Percentiles rank a stretch among this genome's conserved stretches.
Evolutionary conservation across 306 rosid genomes (phyloP).

Genomic region (Cucurbita moschata): DNA sequence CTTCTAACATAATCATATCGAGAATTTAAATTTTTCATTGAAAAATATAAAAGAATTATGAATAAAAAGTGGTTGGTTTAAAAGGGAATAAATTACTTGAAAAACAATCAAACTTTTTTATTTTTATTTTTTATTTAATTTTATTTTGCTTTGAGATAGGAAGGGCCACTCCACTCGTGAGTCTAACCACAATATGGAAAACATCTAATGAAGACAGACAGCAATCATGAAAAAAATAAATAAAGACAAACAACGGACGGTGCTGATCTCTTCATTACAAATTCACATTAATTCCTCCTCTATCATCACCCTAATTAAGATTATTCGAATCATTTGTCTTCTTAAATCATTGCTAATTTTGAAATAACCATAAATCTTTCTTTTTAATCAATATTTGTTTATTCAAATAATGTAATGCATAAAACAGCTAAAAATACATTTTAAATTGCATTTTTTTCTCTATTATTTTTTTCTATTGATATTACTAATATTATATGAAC

Average conservation of each 20-base stretch:
- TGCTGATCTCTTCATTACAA: background rate
- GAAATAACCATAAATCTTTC: background rate
- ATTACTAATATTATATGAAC: no score
- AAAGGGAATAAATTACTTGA: background rate
- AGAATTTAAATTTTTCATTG: no score
- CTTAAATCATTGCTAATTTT: background rate
- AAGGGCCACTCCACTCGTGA: conserved; percentile 9
- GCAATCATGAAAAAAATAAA: background rate
- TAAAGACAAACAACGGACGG: background rate
- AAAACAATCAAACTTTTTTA: background rate
- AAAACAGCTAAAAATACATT: no score
- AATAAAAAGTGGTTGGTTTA: background rate
- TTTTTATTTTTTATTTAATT: background rate
- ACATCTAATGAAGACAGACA: conserved; percentile 2
- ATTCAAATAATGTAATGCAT: no score
- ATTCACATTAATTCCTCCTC: background rate
- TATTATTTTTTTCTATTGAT: no score
- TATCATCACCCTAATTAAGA: background rate
- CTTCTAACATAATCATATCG: no score
- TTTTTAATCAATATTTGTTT: no score
- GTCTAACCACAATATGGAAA: background rate
- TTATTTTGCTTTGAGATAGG: background rate
- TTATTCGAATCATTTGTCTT: background rate
- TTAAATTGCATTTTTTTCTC: no score
- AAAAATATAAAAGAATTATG: no score